Evolutionary conservation across 1,139 yeast species (phyloP).

Genomic region (Candida tropicalis): DNA sequence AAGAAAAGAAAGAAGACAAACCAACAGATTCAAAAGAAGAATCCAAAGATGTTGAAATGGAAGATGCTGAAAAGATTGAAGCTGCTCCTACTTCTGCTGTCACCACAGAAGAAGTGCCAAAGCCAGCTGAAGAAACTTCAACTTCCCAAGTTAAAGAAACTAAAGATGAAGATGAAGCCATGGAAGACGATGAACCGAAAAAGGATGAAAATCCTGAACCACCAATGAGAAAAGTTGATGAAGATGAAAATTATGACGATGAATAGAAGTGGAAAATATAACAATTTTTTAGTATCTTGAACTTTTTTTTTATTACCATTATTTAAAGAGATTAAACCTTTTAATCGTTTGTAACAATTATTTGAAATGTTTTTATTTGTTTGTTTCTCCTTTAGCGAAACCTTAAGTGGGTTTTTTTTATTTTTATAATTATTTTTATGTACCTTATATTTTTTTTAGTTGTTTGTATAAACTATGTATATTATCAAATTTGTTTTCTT

Average conservation of each 20-base stretch:
- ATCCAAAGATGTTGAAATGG: constrained; percentile 6
- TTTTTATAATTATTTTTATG: background rate
- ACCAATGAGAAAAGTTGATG: constrained; percentile 76
- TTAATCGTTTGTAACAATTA: background rate
- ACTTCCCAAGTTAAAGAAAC: background rate
- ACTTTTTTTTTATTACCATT: constrained; percentile 1
- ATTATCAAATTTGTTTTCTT: background rate
- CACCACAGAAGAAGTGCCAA: constrained; percentile 11
- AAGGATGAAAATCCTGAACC: constrained; percentile 51
- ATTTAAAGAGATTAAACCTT: too few relatives aligned
- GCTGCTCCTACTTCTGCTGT: constrained; percentile 10
- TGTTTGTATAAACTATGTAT: constrained; percentile 7
- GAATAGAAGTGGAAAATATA: constrained; percentile 33
- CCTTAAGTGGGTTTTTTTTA: background rate
- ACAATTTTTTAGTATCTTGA: background rate
- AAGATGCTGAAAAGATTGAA: constrained; percentile 6
- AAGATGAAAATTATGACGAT: constrained; percentile 84
- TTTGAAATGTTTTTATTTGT: background rate
- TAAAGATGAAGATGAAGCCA: constrained; percentile 42
- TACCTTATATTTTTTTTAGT: background rate
- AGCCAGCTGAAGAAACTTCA: background rate
- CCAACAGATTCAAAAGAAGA: background rate
- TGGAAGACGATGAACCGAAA: constrained; percentile 29
- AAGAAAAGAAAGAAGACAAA: background rate
- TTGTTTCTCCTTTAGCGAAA: too few relatives aligned